Evolutionary conservation across 2,329 filamentous ascomycete genomes (phyloP).

Genomic region (Fusarium zealandicum): DNA sequence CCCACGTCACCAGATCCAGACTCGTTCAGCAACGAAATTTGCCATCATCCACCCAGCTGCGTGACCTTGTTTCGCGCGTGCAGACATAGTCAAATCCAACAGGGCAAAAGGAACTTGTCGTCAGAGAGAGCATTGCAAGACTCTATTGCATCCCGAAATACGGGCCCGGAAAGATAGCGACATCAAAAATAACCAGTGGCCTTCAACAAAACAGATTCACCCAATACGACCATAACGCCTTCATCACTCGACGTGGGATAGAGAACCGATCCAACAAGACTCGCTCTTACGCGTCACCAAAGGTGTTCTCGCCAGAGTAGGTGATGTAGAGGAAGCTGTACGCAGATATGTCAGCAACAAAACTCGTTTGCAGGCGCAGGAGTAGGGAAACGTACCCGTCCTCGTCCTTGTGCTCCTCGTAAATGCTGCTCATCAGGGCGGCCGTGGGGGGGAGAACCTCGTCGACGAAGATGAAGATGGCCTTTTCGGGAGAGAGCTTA

Average conservation of each 20-base stretch:
- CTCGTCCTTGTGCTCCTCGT: slow-evolving; percentile 96
- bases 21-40: slow-evolving; percentile 7
- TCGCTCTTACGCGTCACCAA: slow-evolving; percentile 62
- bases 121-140: slow-evolving; percentile 25
- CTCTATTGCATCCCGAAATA: slow-evolving; percentile 35
- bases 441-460: slow-evolving; percentile 96
- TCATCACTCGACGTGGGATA: slow-evolving; percentile 39
- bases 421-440: slow-evolving; percentile 98
- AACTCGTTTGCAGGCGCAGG: not conserved
- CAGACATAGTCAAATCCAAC: slow-evolving; percentile 4
- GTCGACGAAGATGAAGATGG: slow-evolving; percentile 99
- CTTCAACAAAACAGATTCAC: slow-evolving; percentile 39
- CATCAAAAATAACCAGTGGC: slow-evolving; percentile 39
- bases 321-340: slow-evolving; percentile 95
- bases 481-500: slow-evolving; percentile 99
- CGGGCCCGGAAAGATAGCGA: slow-evolving; percentile 33
- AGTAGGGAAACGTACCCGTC: slow-evolving; percentile 61
- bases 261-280: slow-evolving; percentile 29
- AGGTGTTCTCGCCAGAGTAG: slow-evolving; percentile 99
- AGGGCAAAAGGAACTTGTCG: slow-evolving; percentile 12
- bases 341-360: slow-evolving; percentile 25
- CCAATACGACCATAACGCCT: slow-evolving; percentile 48
- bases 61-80: not conserved
- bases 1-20: slow-evolving; percentile 6
- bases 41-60: slow-evolving; percentile 6